phyloP scores from a whole-genome alignment of 345 rosid genomes.

The Gossypium mustelinum region DNA sequence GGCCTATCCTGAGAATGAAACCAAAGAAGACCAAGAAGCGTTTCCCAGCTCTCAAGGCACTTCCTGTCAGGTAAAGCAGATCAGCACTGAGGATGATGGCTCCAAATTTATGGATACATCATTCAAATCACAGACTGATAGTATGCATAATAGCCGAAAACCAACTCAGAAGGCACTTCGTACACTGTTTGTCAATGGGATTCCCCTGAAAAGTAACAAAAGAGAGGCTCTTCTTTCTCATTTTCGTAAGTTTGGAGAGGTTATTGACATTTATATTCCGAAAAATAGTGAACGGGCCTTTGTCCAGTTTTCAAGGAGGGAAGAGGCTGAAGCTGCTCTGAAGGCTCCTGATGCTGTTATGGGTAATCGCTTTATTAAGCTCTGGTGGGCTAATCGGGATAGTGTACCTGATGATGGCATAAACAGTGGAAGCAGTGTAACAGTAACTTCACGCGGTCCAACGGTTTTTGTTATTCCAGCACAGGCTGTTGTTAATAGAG shows the following conservation, averaged over 20 bases:
- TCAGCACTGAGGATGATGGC: constrained; percentile 34
- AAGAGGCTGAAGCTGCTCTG: constrained; percentile 96
- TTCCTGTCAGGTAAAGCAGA: constrained; percentile 48
- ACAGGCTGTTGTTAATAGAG: constrained; percentile 41
- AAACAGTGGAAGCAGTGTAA: constrained; percentile 36
- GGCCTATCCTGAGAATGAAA: constrained; percentile 47
- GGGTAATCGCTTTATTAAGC: constrained; percentile 97
- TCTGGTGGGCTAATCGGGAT: constrained; percentile 99
- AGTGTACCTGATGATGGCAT: constrained; percentile 58
- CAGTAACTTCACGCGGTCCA: constrained; percentile 37
- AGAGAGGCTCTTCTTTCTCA: constrained; percentile 85
- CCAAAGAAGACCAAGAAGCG: constrained; percentile 44
- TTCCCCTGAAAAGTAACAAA: constrained; percentile 76
- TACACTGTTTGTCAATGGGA: constrained; percentile 77
- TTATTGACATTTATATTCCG: constrained; percentile 86
- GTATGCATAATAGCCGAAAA: constrained; percentile 40
- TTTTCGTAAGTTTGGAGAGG: constrained; percentile 85
- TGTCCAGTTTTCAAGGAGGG: constrained; percentile 89
- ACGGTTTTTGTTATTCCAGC: constrained; percentile 34
- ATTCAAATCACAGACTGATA: constrained; percentile 41
- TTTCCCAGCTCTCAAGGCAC: constrained; percentile 30
- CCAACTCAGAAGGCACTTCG: constrained; percentile 77
- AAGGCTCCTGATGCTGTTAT: constrained; percentile 96
- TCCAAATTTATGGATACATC: constrained; percentile 36
- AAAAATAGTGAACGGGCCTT: constrained; percentile 76